phyloP scores from a whole-genome alignment of 805 yeast genomes.

The Candida silvicultrix region DNA sequence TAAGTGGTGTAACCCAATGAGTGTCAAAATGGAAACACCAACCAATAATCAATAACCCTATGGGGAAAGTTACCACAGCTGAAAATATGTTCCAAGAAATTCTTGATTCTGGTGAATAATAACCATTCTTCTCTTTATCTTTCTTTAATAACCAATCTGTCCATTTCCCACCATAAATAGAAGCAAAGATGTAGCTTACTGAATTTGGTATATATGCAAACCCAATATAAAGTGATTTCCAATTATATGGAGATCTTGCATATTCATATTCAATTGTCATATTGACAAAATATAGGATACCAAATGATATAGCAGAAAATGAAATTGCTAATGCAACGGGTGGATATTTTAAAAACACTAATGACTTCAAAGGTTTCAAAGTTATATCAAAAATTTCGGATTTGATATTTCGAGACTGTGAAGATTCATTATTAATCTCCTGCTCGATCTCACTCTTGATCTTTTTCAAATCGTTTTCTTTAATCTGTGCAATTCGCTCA shows the following conservation, averaged over 20 bases:
- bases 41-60: slow-evolving; percentile 67
- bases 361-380: slow-evolving; percentile 54
- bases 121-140: slow-evolving; percentile 55
- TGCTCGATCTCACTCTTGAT: slow-evolving; percentile 20
- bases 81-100: slow-evolving; percentile 65
- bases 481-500: slow-evolving; percentile 12
- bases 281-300: slow-evolving; percentile 65
- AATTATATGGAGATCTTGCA: slow-evolving; percentile 62
- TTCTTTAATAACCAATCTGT: slow-evolving; percentile 54
- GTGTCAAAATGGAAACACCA: slow-evolving; percentile 68
- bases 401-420: slow-evolving; percentile 20
- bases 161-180: slow-evolving; percentile 79
- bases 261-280: slow-evolving; percentile 63
- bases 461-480: slow-evolving; percentile 19
- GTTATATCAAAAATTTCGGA: slow-evolving; percentile 38
- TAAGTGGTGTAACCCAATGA: slow-evolving; percentile 73
- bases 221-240: slow-evolving; percentile 60
- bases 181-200: slow-evolving; percentile 66
- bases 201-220: slow-evolving; percentile 81
- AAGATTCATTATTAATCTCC: slow-evolving; percentile 13
- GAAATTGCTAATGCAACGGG: slow-evolving; percentile 63
- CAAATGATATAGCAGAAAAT: slow-evolving; percentile 69
- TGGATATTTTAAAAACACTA: slow-evolving; percentile 59
- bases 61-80: slow-evolving; percentile 59
- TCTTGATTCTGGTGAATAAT: slow-evolving; percentile 69